phyloP scores from a whole-genome alignment of 345 rosid species.

The Ceriops tagal region DNA sequence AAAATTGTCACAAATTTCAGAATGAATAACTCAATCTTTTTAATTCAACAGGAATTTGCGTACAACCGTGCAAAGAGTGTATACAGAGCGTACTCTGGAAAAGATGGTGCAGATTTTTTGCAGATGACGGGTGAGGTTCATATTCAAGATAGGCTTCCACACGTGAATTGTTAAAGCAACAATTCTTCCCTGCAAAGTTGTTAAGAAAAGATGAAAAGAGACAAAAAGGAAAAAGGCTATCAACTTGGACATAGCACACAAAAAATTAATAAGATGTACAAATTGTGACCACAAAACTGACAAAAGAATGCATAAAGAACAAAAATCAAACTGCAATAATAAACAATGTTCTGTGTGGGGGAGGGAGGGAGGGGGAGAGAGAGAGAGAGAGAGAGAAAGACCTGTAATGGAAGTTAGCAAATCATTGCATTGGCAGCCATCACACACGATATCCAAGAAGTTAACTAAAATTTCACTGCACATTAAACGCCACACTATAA shows the following conservation, averaged over 20 bases:
- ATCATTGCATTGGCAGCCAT: constrained; percentile 63
- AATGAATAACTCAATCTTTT: not conserved
- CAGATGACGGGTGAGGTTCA: constrained; percentile 92
- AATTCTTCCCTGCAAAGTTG: constrained; percentile 62
- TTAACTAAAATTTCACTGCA: constrained; percentile 56
- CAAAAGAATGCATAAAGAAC: no score
- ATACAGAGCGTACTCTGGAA: constrained; percentile 64
- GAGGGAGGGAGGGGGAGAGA: not conserved
- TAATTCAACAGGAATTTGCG: not conserved
- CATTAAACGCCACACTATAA: constrained; percentile 9
- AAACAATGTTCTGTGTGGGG: not conserved
- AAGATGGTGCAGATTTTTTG: constrained; percentile 82
- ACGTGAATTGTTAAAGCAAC: constrained; percentile 70
- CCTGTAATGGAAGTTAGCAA: constrained; percentile 82
- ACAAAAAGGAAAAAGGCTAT: no score
- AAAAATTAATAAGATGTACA: no score
- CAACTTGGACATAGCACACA: no score
- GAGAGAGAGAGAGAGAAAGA: constrained; percentile 15
- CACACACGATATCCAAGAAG: constrained; percentile 71
- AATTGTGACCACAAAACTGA: no score
- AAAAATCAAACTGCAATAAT: no score
- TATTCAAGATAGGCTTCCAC: constrained; percentile 64
- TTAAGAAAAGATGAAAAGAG: no score
- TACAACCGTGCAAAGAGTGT: constrained; percentile 2
- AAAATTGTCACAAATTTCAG: no score